These are phyloP conservation scores for Litchi chinensis DNA, from an alignment of 345 rosid species.

Conservation along the genomic window DNA sequence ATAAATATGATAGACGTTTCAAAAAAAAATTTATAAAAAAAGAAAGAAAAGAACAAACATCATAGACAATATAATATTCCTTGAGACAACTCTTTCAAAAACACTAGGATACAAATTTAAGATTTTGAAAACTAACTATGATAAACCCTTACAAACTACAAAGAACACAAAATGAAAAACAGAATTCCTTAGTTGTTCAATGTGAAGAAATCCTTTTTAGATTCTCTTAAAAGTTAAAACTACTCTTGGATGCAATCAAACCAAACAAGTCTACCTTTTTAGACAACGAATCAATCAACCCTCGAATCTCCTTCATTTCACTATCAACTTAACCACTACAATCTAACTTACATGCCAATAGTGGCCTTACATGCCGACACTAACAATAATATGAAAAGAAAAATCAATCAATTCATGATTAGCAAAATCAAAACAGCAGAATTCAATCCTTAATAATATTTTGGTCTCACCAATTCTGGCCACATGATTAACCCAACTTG, in stretches of 20 bases:
- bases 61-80: background rate
- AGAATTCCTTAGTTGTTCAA: background rate
- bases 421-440: background rate
- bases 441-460: background rate
- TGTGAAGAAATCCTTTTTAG: no score
- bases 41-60: background rate
- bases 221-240: no score
- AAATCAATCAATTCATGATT: background rate
- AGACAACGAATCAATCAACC: no score
- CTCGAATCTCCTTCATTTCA: no score
- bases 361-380: no score
- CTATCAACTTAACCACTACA: no score
- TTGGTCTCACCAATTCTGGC: slow-evolving; percentile 78
- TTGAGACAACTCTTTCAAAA: background rate
- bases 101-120: background rate
- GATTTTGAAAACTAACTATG: background rate
- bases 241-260: no score
- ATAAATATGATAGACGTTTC: background rate
- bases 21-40: no score
- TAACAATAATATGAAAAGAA: background rate
- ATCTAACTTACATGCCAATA: no score
- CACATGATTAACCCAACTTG: slow-evolving; percentile 94
- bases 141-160: background rate
- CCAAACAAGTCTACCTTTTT: no score
- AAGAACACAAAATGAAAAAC: background rate